phyloP scores from a whole-genome alignment of 352 stramenopile genomes.

The Pythium aquatile region DNA sequence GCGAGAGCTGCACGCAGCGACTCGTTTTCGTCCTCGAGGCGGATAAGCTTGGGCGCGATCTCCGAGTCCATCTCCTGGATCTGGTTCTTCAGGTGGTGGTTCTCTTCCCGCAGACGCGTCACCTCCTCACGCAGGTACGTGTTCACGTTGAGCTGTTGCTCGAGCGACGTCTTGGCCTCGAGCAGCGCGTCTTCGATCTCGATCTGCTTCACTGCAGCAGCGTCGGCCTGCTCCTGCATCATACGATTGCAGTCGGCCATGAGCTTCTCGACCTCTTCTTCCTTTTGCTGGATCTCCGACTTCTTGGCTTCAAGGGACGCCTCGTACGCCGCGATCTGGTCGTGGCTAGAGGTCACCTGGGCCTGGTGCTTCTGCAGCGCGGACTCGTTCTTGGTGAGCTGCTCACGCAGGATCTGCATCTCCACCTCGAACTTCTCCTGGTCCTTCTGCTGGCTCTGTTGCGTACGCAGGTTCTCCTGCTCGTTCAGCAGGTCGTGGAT shows the following conservation, averaged over 20 bases:
- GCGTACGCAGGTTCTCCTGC: slow-evolving; percentile 64
- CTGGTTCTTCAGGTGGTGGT: slow-evolving; percentile 84
- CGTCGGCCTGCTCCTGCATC: slow-evolving; percentile 81
- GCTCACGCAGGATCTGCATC: slow-evolving; percentile 63
- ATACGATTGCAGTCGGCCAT: slow-evolving; percentile 86
- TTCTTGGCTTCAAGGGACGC: slow-evolving; percentile 60
- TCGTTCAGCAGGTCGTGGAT: slow-evolving; percentile 84
- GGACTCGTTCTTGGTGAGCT: slow-evolving; percentile 70
- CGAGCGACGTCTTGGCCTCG: slow-evolving; percentile 82
- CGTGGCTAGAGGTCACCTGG: slow-evolving; percentile 59
- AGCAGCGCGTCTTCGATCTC: slow-evolving; percentile 82
- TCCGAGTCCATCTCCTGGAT: slow-evolving; percentile 85
- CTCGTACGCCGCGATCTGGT: slow-evolving; percentile 72
- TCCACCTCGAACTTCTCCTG: slow-evolving; percentile 61
- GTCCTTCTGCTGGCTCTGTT: slow-evolving; percentile 50
- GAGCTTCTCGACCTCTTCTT: slow-evolving; percentile 77
- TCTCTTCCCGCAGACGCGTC: slow-evolving; percentile 76
- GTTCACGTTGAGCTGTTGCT: slow-evolving; percentile 86
- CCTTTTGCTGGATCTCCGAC: slow-evolving; percentile 63
- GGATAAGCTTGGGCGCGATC: slow-evolving; percentile 76
- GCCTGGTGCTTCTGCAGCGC: slow-evolving; percentile 69
- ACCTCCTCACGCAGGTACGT: slow-evolving; percentile 82
- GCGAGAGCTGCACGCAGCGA: slow-evolving; percentile 40
- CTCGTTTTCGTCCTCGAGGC: slow-evolving; percentile 85
- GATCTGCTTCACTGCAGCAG: slow-evolving; percentile 74